These are phyloP conservation scores for Mollisia scopiformis DNA, from an alignment of 2,329 filamentous ascomycete genomes.

Conservation along the genomic window DNA sequence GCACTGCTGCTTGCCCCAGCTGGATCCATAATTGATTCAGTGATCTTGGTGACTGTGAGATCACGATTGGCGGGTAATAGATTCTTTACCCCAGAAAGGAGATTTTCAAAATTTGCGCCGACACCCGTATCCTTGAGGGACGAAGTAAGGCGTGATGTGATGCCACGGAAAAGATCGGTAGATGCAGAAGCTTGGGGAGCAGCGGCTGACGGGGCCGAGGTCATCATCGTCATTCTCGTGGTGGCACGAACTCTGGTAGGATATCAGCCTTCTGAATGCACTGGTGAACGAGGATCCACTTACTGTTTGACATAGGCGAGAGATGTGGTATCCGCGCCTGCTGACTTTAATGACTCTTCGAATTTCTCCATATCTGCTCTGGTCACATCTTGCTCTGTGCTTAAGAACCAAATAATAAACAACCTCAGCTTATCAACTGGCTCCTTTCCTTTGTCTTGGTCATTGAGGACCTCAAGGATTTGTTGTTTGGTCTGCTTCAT, in stretches of 20 bases:
- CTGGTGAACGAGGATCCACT: slow-evolving; percentile 39
- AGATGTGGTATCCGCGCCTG: slow-evolving; percentile 75
- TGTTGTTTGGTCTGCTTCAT: slow-evolving; percentile 90
- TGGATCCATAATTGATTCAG: slow-evolving; percentile 97
- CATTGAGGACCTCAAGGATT: slow-evolving; percentile 83
- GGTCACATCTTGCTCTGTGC: slow-evolving; percentile 85
- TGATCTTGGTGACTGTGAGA: slow-evolving; percentile 95
- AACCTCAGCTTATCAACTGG: slow-evolving; percentile 87
- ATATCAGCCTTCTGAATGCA: slow-evolving; percentile 15
- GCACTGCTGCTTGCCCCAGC: slow-evolving; percentile 86
- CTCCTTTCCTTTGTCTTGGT: slow-evolving; percentile 79
- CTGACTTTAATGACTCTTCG: slow-evolving; percentile 77
- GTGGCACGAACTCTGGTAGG: slow-evolving; percentile 77
- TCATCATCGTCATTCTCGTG: slow-evolving; percentile 97
- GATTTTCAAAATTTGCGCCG: slow-evolving; percentile 85
- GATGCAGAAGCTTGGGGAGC: slow-evolving; percentile 61
- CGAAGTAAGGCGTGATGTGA: slow-evolving; percentile 90
- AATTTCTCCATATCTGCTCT: slow-evolving; percentile 84
- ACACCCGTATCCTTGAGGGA: slow-evolving; percentile 89
- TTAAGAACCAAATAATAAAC: slow-evolving; percentile 97
- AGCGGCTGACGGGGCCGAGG: slow-evolving; percentile 70
- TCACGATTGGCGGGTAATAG: slow-evolving; percentile 97
- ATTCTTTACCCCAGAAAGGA: slow-evolving; percentile 96
- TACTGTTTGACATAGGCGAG: slow-evolving; percentile 86
- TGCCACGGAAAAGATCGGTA: slow-evolving; percentile 85